Conservation (phyloP, 768 basidiomycete genomes). For the Mycena haematopus region DNA sequence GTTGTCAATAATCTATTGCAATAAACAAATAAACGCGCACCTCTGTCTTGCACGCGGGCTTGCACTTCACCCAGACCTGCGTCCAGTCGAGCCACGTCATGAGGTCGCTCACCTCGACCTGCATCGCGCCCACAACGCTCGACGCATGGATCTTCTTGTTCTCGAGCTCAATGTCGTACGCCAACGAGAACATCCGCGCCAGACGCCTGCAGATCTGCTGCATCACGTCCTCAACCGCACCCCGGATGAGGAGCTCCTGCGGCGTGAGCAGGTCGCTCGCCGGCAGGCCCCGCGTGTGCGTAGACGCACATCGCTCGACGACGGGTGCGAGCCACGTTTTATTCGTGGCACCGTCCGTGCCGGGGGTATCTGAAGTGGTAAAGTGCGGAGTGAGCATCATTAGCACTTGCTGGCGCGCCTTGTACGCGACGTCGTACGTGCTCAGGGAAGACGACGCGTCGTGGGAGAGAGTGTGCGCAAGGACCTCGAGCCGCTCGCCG, state of each 20-base stretch:
- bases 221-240: constrained; percentile 18
- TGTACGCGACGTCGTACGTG: constrained; percentile 9
- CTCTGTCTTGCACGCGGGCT: constrained; percentile 9
- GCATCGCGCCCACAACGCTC: constrained; percentile 5
- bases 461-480: constrained; percentile 6
- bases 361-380: constrained; percentile 7
- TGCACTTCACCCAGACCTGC: constrained; percentile 18
- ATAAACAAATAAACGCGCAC: background rate
- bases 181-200: constrained; percentile 7
- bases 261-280: background rate
- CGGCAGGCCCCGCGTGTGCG: constrained; percentile 8
- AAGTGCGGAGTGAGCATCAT: constrained; percentile 20
- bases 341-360: background rate
- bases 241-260: constrained; percentile 9
- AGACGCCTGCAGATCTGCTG: constrained; percentile 17
- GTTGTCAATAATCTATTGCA: background rate
- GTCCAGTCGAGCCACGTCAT: constrained; percentile 22
- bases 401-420: constrained; percentile 18
- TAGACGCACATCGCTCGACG: constrained; percentile 10
- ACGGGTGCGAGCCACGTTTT: constrained; percentile 18
- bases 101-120: constrained; percentile 5
- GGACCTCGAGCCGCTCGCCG: constrained; percentile 18
- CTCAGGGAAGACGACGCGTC: background rate
- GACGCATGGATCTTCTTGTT: background rate
- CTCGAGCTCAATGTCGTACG: constrained; percentile 6